These are phyloP conservation scores for Hippophae gyantsensis DNA, from an alignment of 306 rosid species.

Conservation along the genomic window DNA sequence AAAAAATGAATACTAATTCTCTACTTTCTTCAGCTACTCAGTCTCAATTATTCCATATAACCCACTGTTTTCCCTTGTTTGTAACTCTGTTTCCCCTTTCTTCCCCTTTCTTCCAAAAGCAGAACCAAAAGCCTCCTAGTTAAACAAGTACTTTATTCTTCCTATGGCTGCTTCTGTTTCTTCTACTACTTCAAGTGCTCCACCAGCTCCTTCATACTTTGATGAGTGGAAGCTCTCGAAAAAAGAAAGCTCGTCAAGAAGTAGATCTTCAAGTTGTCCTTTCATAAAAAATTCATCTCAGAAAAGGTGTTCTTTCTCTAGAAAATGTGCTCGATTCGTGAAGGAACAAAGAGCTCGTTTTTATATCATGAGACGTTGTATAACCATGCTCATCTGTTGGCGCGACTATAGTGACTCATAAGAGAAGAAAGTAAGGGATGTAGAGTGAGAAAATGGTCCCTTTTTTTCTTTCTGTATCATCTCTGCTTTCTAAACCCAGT, in stretches of 20 bases:
- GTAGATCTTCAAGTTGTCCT: constrained; percentile 29
- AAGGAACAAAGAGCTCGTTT: constrained; percentile 84
- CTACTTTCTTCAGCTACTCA: no score
- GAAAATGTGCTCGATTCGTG: constrained; percentile 73
- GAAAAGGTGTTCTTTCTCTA: constrained; percentile 52
- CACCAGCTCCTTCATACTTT: constrained; percentile 43
- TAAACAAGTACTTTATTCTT: no score
- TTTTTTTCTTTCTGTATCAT: constrained; percentile 2
- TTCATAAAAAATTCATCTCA: constrained; percentile 48
- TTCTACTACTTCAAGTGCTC: constrained; percentile 8
- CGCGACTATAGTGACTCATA: constrained; percentile 62
- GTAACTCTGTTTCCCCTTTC: not conserved
- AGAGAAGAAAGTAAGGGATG: no score
- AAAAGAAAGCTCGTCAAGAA: constrained; percentile 53
- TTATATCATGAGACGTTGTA: constrained; percentile 83
- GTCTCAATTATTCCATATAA: no score
- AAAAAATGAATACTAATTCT: no score
- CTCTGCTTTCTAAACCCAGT: constrained; percentile 9
- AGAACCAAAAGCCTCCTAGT: not conserved
- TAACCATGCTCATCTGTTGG: constrained; percentile 91
- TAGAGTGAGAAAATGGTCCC: not conserved
- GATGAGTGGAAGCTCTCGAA: constrained; percentile 84
- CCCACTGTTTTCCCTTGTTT: not conserved
- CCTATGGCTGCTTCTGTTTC: constrained; percentile 16
- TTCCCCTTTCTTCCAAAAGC: not conserved